Conservation (phyloP, 805 yeast species). For the Candida patagonica region DNA sequence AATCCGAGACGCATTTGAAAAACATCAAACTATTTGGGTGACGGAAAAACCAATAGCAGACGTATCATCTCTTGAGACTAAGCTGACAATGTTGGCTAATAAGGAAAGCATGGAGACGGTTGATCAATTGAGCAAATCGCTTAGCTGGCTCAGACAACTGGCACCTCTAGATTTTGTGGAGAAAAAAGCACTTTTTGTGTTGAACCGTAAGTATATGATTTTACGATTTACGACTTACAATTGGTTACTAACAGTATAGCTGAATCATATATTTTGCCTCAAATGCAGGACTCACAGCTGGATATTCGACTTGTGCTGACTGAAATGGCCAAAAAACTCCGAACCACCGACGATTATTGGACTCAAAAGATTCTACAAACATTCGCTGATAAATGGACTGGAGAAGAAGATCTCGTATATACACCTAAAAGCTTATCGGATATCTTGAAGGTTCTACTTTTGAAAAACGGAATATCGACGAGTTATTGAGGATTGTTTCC, state of each 20-base stretch:
- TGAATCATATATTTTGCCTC: background rate
- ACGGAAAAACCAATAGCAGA: constrained; percentile 5
- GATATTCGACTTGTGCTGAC: constrained; percentile 49
- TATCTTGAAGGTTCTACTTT: background rate
- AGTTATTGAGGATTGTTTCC: too few relatives aligned
- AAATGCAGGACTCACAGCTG: constrained; percentile 22
- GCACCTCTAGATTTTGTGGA: background rate
- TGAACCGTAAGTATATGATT: background rate
- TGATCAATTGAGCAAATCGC: background rate
- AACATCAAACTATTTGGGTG: constrained; percentile 8
- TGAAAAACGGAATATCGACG: too few relatives aligned
- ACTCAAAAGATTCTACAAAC: constrained; percentile 53
- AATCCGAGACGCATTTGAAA: constrained; percentile 6
- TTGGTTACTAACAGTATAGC: constrained; percentile 1
- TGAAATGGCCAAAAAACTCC: constrained; percentile 35
- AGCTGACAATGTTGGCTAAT: background rate
- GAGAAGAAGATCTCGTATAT: constrained; percentile 6
- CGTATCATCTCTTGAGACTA: background rate
- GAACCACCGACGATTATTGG: constrained; percentile 48
- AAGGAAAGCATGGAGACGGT: background rate
- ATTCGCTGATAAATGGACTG: constrained; percentile 38
- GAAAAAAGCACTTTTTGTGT: background rate
- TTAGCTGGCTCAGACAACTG: background rate
- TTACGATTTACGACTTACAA: background rate
- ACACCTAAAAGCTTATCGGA: background rate